Evolutionary conservation across 169 alveolate genomes (phyloP), one percentile per base, ranked within the genome.

Genomic region (Cryptosporidium viatorum): DNA sequence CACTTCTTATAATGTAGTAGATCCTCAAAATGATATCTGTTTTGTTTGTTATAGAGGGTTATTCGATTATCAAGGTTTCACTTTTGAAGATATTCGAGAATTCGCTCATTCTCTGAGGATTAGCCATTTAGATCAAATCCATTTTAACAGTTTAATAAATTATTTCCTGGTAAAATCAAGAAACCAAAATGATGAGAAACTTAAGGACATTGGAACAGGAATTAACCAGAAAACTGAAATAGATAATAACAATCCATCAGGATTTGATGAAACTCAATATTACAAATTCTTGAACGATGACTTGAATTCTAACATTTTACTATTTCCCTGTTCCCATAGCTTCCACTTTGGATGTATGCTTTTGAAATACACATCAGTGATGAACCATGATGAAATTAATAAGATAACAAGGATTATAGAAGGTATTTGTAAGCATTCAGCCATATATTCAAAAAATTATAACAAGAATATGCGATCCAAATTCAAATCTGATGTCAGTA

Each of bases 271-370:
- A 8, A 21, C 39, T 43, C 80, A 80, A 6, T 45, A 21, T 48
- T 62, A 60, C 52, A 60, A 60, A 55, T 80, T 62, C 41, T 43
- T 65, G 35, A 65, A 65, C 62, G 62, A 67, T 21, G 73, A 62
- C 41, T 62, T 80, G 58, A 80, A 65, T 41, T 29, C 74, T 8
- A 65, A 80, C 10, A 41, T 80, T 21, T 39, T 80, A 18, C 23
- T 80, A 9, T 80, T 80, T 26, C 89, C 89, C n/a, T 80, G 89
- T 18, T 80, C 89, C 51, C 89, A 80, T 33, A 43, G 55, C 26
- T 80, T 80, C 35, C 89, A 80, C 50, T 80, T 80, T 45, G 89
- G 89, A 48, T 80, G 89, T 33, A 31, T 80, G 55, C 67, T 80
- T 14, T 45, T 80, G 35, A 80, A 59, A 43, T 62, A 43, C 45